Conservation (phyloP, 1,139 yeast genomes). For the Candida glucosophila region DNA sequence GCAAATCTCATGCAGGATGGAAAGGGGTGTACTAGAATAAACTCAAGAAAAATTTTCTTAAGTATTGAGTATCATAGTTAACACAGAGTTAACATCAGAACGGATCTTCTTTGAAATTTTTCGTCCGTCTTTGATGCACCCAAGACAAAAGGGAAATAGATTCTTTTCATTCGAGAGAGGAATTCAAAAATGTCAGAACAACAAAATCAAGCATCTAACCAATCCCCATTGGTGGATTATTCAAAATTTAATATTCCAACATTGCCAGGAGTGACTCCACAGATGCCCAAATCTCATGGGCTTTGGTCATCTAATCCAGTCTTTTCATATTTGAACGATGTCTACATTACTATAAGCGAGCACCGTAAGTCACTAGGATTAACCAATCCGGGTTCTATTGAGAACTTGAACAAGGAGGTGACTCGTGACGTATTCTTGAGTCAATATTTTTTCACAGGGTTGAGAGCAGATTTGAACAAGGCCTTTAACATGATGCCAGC, state of each 20-base stretch:
- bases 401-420: constrained; percentile 89
- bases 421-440: constrained; percentile 84
- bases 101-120: not conserved
- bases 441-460: constrained; percentile 90
- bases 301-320: constrained; percentile 86
- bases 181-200: constrained; percentile 5
- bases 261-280: constrained; percentile 47
- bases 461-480: constrained; percentile 94
- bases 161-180: not conserved
- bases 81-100: not conserved
- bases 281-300: constrained; percentile 41
- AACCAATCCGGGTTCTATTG: constrained; percentile 90
- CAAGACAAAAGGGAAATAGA: not conserved
- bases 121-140: too few species aligned
- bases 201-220: constrained; percentile 7
- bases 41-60: too few species aligned
- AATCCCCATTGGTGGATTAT: constrained; percentile 39
- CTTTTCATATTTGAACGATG: constrained; percentile 71
- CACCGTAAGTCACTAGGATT: constrained; percentile 80
- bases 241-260: constrained; percentile 48
- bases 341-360: constrained; percentile 60
- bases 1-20: too few species aligned
- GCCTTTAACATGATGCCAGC: constrained; percentile 88
- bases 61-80: not conserved
- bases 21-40: too few species aligned